These are phyloP conservation scores for Talaromyces funiculosus DNA, from an alignment of 2,329 filamentous ascomycete genomes.

Conservation along the genomic window DNA sequence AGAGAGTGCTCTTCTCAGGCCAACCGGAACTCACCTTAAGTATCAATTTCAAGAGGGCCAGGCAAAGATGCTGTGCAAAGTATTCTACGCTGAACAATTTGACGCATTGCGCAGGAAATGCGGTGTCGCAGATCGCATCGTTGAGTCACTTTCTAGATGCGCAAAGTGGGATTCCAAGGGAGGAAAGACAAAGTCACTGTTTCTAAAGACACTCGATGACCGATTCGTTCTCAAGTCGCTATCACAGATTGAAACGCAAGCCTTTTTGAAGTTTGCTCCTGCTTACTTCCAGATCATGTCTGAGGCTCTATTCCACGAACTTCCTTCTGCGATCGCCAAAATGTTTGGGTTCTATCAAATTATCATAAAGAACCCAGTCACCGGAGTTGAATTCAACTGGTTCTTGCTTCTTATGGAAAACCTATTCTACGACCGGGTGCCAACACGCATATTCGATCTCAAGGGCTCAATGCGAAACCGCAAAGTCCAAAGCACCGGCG, in stretches of 20 bases:
- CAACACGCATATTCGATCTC: slow-evolving; percentile 86
- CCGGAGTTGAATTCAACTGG: slow-evolving; percentile 88
- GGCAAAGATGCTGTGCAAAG: slow-evolving; percentile 96
- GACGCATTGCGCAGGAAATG: slow-evolving; percentile 91
- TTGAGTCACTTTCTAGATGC: slow-evolving; percentile 91
- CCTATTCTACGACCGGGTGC: slow-evolving; percentile 88
- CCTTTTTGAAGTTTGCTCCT: slow-evolving; percentile 91
- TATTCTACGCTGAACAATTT: slow-evolving; percentile 97
- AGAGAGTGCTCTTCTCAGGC: slow-evolving; percentile 76
- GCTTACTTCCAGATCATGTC: slow-evolving; percentile 98
- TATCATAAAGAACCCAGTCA: slow-evolving; percentile 89
- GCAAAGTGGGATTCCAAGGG: slow-evolving; percentile 98
- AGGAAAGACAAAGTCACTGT: slow-evolving; percentile 95
- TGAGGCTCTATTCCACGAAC: slow-evolving; percentile 87
- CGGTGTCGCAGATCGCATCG: slow-evolving; percentile 84
- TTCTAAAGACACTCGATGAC: slow-evolving; percentile 93
- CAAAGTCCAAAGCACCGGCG: slow-evolving; percentile 91
- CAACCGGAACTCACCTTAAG: slow-evolving; percentile 86
- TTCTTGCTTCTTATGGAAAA: slow-evolving; percentile 97
- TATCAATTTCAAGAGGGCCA: slow-evolving; percentile 92
- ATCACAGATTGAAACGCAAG: slow-evolving; percentile 83
- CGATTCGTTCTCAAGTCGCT: slow-evolving; percentile 88
- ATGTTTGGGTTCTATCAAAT: slow-evolving; percentile 99
- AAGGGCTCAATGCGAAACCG: slow-evolving; percentile 99
- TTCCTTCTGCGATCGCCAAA: slow-evolving; percentile 95